Evolutionary conservation across 495 filamentous ascomycete genomes (phyloP).

Genomic region (Penicillium egyptiacum): DNA sequence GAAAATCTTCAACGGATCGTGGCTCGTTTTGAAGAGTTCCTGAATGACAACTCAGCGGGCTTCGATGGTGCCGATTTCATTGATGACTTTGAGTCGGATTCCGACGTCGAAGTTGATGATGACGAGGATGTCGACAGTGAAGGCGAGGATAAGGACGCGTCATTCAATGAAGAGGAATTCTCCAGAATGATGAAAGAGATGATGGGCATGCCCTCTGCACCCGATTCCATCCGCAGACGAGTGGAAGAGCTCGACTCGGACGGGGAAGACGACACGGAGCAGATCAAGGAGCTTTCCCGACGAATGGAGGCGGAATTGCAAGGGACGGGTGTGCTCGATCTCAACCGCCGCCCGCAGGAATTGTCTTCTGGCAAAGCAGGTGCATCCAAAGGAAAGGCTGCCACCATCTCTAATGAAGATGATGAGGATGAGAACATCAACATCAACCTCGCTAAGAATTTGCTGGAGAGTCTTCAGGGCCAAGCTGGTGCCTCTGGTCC

Average conservation of each 20-base stretch:
- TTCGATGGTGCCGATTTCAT: slow-evolving; percentile 72
- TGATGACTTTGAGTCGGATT: slow-evolving; percentile 61
- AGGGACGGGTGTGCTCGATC: slow-evolving; percentile 68
- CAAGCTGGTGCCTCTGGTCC: slow-evolving; percentile 84
- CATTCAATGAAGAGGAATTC: slow-evolving; percentile 85
- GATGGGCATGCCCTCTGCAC: slow-evolving; percentile 71
- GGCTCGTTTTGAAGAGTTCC: slow-evolving; percentile 84
- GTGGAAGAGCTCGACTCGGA: slow-evolving; percentile 49
- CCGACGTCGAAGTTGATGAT: slow-evolving; percentile 61
- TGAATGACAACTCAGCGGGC: slow-evolving; percentile 82
- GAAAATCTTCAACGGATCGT: slow-evolving; percentile 88
- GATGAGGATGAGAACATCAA: slow-evolving; percentile 68
- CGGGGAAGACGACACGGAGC: slow-evolving; percentile 61
- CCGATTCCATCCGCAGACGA: slow-evolving; percentile 34
- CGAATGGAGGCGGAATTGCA: slow-evolving; percentile 82
- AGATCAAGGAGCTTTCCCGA: slow-evolving; percentile 69
- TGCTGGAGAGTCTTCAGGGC: slow-evolving; percentile 88
- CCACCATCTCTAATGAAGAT: slow-evolving; percentile 16
- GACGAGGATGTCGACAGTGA: slow-evolving; percentile 55
- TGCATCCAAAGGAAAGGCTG: slow-evolving; percentile 28
- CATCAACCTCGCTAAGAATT: slow-evolving; percentile 83
- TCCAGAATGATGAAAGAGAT: slow-evolving; percentile 88
- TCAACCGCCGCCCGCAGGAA: slow-evolving; percentile 49
- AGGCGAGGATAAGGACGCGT: slow-evolving; percentile 72
- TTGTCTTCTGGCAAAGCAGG: slow-evolving; percentile 14